Conservation (phyloP, 1,139 yeast genomes). For the Maudiozyma humilis region DNA sequence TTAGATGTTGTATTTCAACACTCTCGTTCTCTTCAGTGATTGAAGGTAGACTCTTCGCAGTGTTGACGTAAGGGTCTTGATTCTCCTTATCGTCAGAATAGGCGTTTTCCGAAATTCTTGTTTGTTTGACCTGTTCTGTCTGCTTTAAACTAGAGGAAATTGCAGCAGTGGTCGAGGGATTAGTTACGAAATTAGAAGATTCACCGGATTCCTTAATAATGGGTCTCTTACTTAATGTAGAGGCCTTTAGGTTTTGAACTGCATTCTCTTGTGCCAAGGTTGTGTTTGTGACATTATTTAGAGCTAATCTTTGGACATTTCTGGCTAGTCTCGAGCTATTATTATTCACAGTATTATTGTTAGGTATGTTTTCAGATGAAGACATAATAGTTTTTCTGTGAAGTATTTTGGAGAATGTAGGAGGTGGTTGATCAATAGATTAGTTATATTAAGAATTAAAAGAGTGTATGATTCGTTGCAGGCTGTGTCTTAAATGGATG, state of each 20-base stretch:
- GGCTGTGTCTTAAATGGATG: not conserved
- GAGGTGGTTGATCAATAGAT: not conserved
- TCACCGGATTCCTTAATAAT: conserved; percentile 5
- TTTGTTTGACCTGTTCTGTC: not conserved
- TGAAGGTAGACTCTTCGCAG: conserved; percentile 10
- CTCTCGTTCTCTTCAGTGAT: conserved; percentile 15
- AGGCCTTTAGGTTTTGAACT: conserved; percentile 16
- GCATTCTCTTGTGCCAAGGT: conserved; percentile 20
- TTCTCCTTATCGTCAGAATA: conserved; percentile 21
- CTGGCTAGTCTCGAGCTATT: conserved; percentile 17
- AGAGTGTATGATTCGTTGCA: not conserved
- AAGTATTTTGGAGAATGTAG: not conserved
- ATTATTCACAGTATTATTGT: conserved; percentile 17
- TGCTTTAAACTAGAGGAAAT: not conserved
- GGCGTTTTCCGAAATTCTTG: not conserved
- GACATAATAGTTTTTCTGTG: no score
- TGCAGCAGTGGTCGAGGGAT: not conserved
- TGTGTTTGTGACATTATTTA: conserved; percentile 31
- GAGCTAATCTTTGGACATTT: conserved; percentile 27
- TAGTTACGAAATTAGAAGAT: not conserved
- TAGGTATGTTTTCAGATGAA: conserved; percentile 19
- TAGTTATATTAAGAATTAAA: not conserved
- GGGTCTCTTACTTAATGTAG: conserved; percentile 12
- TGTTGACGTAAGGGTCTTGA: conserved; percentile 15
- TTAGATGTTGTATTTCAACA: conserved; percentile 1